A percentile compares a stretch with the other conserved stretches of the same genome.
Conservation (phyloP, 2,329 filamentous ascomycete species). For the Colletotrichum sp. region DNA sequence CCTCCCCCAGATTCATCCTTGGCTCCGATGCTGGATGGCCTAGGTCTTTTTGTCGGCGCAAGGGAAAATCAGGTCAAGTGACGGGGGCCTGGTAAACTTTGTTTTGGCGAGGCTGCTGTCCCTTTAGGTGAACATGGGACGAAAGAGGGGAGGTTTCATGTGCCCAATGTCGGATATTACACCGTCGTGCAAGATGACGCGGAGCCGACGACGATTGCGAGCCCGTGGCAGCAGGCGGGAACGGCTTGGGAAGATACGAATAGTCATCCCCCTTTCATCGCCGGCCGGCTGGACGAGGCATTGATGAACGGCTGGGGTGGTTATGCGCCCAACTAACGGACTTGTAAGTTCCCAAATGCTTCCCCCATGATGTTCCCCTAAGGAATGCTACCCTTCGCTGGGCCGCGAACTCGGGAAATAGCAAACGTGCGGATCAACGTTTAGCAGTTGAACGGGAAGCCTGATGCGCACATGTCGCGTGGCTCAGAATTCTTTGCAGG, state of each 20-base stretch:
- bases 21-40: neutral
- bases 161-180: neutral
- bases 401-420: neutral
- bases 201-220: slow-evolving; percentile 10
- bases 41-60: neutral
- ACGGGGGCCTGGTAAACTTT: slow-evolving; percentile 7
- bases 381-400: neutral
- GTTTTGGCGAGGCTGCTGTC: slow-evolving; percentile 8
- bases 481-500: neutral
- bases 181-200: neutral
- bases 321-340: neutral
- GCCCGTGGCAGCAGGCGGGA: neutral
- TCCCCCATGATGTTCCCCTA: neutral
- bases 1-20: neutral
- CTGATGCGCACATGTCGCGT: slow-evolving; percentile 7
- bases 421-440: neutral
- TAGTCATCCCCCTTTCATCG: neutral
- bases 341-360: neutral
- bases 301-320: neutral
- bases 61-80: slow-evolving; percentile 6
- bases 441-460: neutral
- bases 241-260: neutral
- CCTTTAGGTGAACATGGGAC: neutral
- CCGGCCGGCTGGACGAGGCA: neutral
- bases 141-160: slow-evolving; percentile 17